Conservation (phyloP, 108 stramenopile genomes). For the Stephanodiscus triporus region DNA sequence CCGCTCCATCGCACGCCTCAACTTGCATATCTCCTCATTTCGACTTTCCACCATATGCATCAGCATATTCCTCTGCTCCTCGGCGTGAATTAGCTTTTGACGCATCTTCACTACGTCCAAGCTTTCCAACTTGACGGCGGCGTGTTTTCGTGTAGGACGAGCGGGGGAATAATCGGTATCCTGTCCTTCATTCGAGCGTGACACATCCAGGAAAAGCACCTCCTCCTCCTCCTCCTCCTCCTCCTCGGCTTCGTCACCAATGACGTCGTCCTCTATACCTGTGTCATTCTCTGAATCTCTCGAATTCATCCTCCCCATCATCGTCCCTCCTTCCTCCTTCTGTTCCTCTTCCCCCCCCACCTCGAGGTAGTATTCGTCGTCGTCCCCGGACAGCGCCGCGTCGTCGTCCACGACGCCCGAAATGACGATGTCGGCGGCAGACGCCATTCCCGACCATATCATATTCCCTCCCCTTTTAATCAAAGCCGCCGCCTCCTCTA, state of each 20-base stretch:
- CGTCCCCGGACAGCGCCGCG: slow-evolving; percentile 1
- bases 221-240: slow-evolving; percentile 39
- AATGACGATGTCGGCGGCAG: slow-evolving; percentile 16
- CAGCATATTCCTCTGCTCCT: slow-evolving; percentile 37
- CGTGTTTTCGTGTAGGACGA: neutral
- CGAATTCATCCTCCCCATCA: slow-evolving; percentile 4
- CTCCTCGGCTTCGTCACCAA: neutral
- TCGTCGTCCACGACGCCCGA: slow-evolving; percentile 18
- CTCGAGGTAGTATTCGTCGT: slow-evolving; percentile 10
- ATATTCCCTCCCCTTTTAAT: neutral
- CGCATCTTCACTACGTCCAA: slow-evolving; percentile 46
- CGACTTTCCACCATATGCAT: slow-evolving; percentile 47
- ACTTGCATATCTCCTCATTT: slow-evolving; percentile 38
- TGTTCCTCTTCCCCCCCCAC: neutral
- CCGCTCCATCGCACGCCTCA: slow-evolving; percentile 22
- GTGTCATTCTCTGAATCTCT: neutral
- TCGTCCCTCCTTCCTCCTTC: slow-evolving; percentile 4
- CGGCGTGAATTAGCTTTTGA: slow-evolving; percentile 25
- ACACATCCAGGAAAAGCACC: slow-evolving; percentile 9
- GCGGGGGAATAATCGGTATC: neutral
- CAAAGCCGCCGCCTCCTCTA: neutral
- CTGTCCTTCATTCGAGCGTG: neutral
- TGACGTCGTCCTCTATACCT: neutral
- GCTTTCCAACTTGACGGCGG: slow-evolving; percentile 32
- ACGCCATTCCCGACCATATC: neutral